Conservation (phyloP, 2,329 filamentous ascomycete genomes). For the Nigrospora oryzae region DNA sequence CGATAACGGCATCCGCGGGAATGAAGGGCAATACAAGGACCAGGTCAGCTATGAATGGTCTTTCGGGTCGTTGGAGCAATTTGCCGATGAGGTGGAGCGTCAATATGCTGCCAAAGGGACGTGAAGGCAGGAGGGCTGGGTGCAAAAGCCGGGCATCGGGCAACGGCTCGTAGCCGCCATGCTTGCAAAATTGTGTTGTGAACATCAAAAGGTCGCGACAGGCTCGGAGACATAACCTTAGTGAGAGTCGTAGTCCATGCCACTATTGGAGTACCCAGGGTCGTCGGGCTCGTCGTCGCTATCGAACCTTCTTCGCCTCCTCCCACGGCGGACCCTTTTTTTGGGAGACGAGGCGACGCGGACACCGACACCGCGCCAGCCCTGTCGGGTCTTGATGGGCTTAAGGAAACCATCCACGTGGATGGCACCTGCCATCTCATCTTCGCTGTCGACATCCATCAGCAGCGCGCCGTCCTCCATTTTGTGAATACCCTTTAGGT, state of each 20-base stretch:
- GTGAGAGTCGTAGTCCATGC: too few relatives aligned
- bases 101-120: too few relatives aligned
- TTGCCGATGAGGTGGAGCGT: too few relatives aligned
- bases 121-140: too few relatives aligned
- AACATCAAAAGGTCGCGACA: background rate
- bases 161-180: too few relatives aligned
- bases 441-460: constrained; percentile 31
- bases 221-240: too few relatives aligned
- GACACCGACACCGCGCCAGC: constrained; percentile 34
- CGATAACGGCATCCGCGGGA: background rate
- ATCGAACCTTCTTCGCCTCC: constrained; percentile 5
- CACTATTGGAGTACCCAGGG: too few relatives aligned
- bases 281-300: constrained; percentile 1
- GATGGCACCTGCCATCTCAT: constrained; percentile 52
- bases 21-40: too few relatives aligned
- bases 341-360: background rate
- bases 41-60: too few relatives aligned
- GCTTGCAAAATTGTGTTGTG: background rate
- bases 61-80: too few relatives aligned
- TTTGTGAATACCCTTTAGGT: constrained; percentile 35
- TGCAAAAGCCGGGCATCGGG: too few relatives aligned
- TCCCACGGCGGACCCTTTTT: background rate
- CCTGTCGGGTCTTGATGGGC: constrained; percentile 38
- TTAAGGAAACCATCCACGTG: constrained; percentile 61
- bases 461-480: constrained; percentile 11